These are phyloP conservation scores for Phoenix roebelenii DNA, from an alignment of 176 grass and related monocot species.

Conservation along the genomic window DNA sequence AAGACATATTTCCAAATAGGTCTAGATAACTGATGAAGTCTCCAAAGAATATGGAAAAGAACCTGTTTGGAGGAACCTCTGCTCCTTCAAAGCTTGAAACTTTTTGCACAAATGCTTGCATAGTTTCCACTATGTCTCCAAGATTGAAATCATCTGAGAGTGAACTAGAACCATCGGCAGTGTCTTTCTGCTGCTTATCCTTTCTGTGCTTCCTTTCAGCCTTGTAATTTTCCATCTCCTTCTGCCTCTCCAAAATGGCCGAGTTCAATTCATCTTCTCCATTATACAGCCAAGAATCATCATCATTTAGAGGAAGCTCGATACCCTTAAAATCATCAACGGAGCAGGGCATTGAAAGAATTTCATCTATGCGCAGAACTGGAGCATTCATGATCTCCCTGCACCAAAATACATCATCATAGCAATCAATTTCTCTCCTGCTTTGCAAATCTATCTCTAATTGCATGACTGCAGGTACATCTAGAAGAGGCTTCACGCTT, in stretches of 20 bases:
- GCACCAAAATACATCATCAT: conserved; percentile 9
- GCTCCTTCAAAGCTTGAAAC: conserved; percentile 91
- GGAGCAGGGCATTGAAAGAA: conserved; percentile 49
- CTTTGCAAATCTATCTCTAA: neutral
- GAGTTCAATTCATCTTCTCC: conserved; percentile 77
- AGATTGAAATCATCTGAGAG: conserved; percentile 58
- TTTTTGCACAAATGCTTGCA: conserved; percentile 87
- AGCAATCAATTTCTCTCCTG: neutral
- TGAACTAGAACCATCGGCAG: conserved; percentile 26
- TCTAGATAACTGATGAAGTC: too few relatives aligned
- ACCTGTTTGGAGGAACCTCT: conserved; percentile 81
- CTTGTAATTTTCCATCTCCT: conserved; percentile 79
- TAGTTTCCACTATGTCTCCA: conserved; percentile 62
- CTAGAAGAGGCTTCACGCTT: too few relatives aligned
- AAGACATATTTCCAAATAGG: too few relatives aligned
- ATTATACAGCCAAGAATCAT: conserved; percentile 72
- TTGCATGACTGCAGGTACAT: neutral
- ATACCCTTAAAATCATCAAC: conserved; percentile 44
- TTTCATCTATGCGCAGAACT: conserved; percentile 72
- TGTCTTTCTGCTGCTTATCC: conserved; percentile 33
- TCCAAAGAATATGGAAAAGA: conserved; percentile 1
- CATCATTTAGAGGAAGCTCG: conserved; percentile 60
- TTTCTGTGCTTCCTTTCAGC: conserved; percentile 53
- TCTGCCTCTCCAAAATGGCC: conserved; percentile 67
- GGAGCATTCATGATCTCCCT: conserved; percentile 83